Conservation (phyloP, 768 basidiomycete species). For the Candolleomyces eurysporus region DNA sequence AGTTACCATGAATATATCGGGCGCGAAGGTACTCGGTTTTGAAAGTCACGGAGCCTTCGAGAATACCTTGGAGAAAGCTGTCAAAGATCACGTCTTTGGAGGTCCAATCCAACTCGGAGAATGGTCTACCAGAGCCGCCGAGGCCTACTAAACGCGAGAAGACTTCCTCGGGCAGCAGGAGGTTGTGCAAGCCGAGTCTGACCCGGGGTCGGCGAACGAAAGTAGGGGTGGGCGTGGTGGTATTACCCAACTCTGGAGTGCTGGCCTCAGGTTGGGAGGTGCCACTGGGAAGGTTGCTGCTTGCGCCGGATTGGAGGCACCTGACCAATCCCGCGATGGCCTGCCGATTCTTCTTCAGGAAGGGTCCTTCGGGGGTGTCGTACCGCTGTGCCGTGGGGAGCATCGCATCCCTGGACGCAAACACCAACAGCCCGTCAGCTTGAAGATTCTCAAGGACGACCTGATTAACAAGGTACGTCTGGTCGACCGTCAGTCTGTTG, state of each 20-base stretch:
- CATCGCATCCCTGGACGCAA: conserved; percentile 13
- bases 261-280: too few relatives aligned
- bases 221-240: too few relatives aligned
- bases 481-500: conserved; percentile 18
- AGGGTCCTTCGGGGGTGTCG: neutral
- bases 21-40: neutral
- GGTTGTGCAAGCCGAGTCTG: too few relatives aligned
- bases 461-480: conserved; percentile 16
- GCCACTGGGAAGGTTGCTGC: too few relatives aligned
- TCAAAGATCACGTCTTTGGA: neutral
- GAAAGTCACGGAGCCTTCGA: neutral
- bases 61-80: neutral
- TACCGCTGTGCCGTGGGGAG: conserved; percentile 18
- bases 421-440: conserved; percentile 13
- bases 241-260: too few relatives aligned
- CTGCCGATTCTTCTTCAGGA: neutral
- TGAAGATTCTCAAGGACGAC: conserved; percentile 13
- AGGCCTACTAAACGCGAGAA: neutral
- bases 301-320: too few relatives aligned
- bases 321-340: neutral
- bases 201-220: too few relatives aligned
- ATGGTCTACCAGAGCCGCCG: neutral
- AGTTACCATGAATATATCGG: neutral
- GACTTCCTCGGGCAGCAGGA: too few relatives aligned
- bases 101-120: neutral